Conservation (phyloP, 192 early-diverging fungal genomes). For the Backusella psychrophila region DNA sequence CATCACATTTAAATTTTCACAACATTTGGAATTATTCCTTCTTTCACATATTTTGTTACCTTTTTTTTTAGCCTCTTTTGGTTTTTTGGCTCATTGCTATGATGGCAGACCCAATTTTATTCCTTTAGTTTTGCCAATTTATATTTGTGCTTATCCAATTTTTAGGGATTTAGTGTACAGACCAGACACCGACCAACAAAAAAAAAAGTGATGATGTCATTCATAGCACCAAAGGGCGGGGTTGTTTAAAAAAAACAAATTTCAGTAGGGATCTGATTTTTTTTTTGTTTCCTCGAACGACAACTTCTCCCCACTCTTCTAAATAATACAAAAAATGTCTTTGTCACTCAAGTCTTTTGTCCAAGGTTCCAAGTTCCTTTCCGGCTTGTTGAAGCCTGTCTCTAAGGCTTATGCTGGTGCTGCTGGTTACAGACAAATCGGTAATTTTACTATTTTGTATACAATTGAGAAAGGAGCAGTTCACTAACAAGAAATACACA, state of each 20-base stretch:
- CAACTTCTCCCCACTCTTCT: slow-evolving; percentile 3
- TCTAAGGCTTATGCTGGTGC: slow-evolving; percentile 65
- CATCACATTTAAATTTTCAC: too few species aligned
- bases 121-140: too few species aligned
- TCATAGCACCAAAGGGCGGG: not conserved
- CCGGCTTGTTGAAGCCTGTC: slow-evolving; percentile 53
- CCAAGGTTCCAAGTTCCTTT: slow-evolving; percentile 53
- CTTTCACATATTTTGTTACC: too few species aligned
- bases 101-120: too few species aligned
- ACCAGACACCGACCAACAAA: not conserved
- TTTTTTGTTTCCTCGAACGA: slow-evolving; percentile 7
- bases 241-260: slow-evolving; percentile 8
- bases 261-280: slow-evolving; percentile 8
- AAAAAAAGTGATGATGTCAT: slow-evolving; percentile 3
- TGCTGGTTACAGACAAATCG: slow-evolving; percentile 68
- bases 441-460: slow-evolving; percentile 33
- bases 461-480: not conserved
- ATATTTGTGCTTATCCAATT: too few species aligned
- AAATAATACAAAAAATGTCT: slow-evolving; percentile 19
- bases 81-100: too few species aligned
- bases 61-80: too few species aligned
- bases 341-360: slow-evolving; percentile 50
- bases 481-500: not conserved
- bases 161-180: too few species aligned
- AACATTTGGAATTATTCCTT: too few species aligned